Conservation (phyloP, 2,329 filamentous ascomycete species). For the Escovopsis sp. region DNA sequence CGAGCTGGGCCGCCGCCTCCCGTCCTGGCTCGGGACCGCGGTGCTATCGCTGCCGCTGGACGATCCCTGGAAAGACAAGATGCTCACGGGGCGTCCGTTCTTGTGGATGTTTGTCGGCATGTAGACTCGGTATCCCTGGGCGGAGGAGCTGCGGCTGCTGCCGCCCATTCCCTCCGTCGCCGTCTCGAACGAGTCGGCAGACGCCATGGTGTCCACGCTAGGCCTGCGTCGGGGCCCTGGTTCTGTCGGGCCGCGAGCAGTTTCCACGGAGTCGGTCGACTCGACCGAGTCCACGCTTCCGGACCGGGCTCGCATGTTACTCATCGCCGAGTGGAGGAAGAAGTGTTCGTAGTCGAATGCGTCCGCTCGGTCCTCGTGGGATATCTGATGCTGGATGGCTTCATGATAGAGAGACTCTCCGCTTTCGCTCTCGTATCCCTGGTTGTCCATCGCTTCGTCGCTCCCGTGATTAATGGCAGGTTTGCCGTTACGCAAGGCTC, state of each 20-base stretch:
- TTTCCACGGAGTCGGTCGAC: constrained; percentile 48
- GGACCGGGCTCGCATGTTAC: constrained; percentile 46
- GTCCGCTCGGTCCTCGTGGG: constrained; percentile 86
- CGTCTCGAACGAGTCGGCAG: constrained; percentile 41
- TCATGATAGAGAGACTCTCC: constrained; percentile 51
- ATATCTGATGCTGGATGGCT: constrained; percentile 42
- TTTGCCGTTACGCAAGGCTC: constrained; percentile 6
- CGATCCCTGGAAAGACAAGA: constrained; percentile 13
- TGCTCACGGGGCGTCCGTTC: constrained; percentile 10
- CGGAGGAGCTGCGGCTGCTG: constrained; percentile 21
- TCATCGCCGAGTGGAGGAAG: constrained; percentile 85
- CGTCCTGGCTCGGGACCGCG: constrained; percentile 6
- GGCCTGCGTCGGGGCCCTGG: constrained; percentile 22
- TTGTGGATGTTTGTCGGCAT: constrained; percentile 10
- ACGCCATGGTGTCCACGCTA: constrained; percentile 36
- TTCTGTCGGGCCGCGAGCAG: constrained; percentile 33
- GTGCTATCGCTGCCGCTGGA: constrained; percentile 13
- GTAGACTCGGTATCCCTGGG: constrained; percentile 10
- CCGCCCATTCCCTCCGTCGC: constrained; percentile 32
- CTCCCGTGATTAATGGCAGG: constrained; percentile 14
- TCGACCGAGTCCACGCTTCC: constrained; percentile 42
- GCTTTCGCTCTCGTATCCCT: constrained; percentile 43
- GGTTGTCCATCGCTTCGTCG: constrained; percentile 22
- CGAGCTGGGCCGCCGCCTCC: constrained; percentile 16
- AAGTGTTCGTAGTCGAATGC: constrained; percentile 96